Conservation (phyloP, 805 yeast genomes). For the Blastobotrys attinorum region DNA sequence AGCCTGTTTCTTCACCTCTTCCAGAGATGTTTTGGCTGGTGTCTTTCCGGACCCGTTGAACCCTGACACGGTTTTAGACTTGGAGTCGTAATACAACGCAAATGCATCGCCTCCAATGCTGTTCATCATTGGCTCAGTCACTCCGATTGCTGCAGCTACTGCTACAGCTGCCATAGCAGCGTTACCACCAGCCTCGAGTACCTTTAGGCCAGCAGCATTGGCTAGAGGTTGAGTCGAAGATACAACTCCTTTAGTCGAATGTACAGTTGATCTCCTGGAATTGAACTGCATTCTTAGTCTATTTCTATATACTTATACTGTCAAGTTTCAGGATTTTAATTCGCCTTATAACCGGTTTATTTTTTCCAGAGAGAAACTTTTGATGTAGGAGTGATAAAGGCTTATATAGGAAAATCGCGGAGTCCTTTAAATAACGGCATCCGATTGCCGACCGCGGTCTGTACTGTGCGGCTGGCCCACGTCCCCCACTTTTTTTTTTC, state of each 20-base stretch:
- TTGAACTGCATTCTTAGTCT: constrained; percentile 6
- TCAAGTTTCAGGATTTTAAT: no score
- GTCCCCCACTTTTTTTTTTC: no score
- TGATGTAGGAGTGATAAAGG: no score
- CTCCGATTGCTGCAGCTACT: constrained; percentile 33
- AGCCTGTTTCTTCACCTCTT: constrained; percentile 39
- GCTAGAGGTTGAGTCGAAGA: constrained; percentile 74
- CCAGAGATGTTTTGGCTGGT: constrained; percentile 43
- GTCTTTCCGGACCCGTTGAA: constrained; percentile 73
- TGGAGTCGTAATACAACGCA: constrained; percentile 47
- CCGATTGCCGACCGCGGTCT: no score
- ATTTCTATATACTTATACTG: no score
- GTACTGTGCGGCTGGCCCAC: no score
- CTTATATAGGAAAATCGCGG: no score
- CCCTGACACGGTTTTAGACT: constrained; percentile 48
- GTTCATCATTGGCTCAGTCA: constrained; percentile 34
- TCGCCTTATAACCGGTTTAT: no score
- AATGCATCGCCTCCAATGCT: constrained; percentile 42
- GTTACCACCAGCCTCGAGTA: constrained; percentile 66
- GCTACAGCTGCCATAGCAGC: constrained; percentile 38
- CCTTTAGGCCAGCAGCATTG: constrained; percentile 60
- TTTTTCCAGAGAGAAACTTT: no score
- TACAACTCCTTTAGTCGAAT: constrained; percentile 65
- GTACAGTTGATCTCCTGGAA: constrained; percentile 67
- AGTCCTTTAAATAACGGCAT: no score